A percentile compares a stretch with the other conserved stretches of the same genome.
These are phyloP conservation scores for Trifolium repens DNA, from an alignment of 306 rosid genomes.

Conservation along the genomic window DNA sequence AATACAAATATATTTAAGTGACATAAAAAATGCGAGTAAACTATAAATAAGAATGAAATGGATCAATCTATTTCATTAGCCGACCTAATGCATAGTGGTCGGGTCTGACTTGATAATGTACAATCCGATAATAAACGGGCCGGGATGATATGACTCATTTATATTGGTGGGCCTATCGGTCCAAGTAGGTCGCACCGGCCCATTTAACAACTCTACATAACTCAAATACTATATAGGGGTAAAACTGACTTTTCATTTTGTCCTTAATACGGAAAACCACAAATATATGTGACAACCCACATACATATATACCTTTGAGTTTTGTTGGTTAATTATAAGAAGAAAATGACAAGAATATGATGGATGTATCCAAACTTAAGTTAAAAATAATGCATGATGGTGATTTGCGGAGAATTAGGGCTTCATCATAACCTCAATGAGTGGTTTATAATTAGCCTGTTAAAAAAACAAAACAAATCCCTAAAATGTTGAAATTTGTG, in stretches of 20 bases:
- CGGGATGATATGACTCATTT: no score
- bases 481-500: constrained; percentile 58
- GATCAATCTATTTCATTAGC: no score
- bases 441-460: constrained; percentile 55
- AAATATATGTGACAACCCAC: constrained; percentile 42
- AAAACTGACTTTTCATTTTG: constrained; percentile 42
- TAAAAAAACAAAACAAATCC: constrained; percentile 57
- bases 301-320: constrained; percentile 49
- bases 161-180: no score
- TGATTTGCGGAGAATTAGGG: constrained; percentile 62
- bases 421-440: constrained; percentile 55
- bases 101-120: no score
- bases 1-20: no score
- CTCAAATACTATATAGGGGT: constrained; percentile 8
- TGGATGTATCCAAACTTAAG: constrained; percentile 45
- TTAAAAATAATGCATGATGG: constrained; percentile 57
- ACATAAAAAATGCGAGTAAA: no score
- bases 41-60: no score
- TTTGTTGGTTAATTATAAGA: constrained; percentile 43
- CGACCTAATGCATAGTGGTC: no score
- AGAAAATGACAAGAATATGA: constrained; percentile 50
- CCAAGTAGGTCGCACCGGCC: no score
- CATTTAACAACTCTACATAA: not conserved
- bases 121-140: no score
- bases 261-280: constrained; percentile 38